Evolutionary conservation across 306 rosid genomes (phyloP).

Genomic region (Mimosa bimucronata): DNA sequence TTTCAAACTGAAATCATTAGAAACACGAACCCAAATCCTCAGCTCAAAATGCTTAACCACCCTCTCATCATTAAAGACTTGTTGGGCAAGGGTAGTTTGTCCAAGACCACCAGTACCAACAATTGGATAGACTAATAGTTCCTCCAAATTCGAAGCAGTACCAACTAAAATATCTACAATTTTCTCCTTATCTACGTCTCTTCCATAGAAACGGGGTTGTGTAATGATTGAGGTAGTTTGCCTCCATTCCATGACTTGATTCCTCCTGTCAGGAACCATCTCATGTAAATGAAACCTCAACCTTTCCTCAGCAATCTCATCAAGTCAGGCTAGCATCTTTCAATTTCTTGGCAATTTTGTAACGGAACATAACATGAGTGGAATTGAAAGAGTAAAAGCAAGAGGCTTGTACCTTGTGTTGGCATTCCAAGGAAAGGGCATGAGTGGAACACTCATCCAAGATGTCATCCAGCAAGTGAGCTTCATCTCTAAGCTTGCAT

Average conservation of each 20-base stretch:
- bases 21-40: background rate
- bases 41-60: background rate
- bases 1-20: background rate
- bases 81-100: constrained; percentile 18
- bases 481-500: background rate
- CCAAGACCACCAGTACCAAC: constrained; percentile 24
- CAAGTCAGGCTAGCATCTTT: background rate
- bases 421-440: too few relatives aligned
- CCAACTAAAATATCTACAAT: background rate
- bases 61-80: constrained; percentile 2
- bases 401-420: constrained; percentile 4
- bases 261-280: background rate
- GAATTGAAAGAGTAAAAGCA: background rate
- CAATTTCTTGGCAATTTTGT: constrained; percentile 2
- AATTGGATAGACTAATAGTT: background rate
- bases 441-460: too few relatives aligned
- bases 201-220: constrained; percentile 22
- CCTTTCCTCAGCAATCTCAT: background rate
- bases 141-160: background rate
- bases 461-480: constrained; percentile 22
- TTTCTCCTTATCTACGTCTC: constrained; percentile 16
- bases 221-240: background rate
- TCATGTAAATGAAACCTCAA: background rate
- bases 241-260: background rate
- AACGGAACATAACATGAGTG: background rate